phyloP scores from a whole-genome alignment of 2,329 filamentous ascomycete species.

The Colletotrichum orbiculare region DNA sequence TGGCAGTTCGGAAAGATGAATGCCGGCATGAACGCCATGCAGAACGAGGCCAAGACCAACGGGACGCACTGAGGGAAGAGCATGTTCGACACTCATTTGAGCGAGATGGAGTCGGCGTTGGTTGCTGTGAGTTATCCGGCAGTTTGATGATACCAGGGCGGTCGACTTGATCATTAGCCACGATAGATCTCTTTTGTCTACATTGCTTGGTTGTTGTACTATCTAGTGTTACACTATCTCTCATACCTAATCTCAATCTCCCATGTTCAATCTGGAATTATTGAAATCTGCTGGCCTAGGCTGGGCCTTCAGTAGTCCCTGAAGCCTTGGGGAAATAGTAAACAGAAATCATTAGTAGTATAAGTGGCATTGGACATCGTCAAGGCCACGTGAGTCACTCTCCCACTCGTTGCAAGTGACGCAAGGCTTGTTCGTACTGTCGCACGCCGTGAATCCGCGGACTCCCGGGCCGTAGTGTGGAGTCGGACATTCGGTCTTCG shows the following conservation, averaged over 20 bases:
- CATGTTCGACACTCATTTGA: neutral
- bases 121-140: slow-evolving; percentile 12
- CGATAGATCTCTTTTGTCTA: slow-evolving; percentile 24
- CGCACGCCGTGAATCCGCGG: neutral
- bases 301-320: too few species aligned
- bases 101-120: slow-evolving; percentile 15
- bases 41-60: slow-evolving; percentile 28
- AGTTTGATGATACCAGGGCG: slow-evolving; percentile 27
- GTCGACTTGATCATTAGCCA: slow-evolving; percentile 3
- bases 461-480: neutral
- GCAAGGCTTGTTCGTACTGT: too few species aligned
- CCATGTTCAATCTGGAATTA: too few species aligned
- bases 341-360: too few species aligned
- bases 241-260: neutral
- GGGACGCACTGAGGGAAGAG: neutral
- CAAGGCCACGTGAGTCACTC: too few species aligned
- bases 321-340: too few species aligned
- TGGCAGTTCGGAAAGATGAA: slow-evolving; percentile 73
- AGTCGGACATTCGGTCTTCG: neutral
- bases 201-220: neutral
- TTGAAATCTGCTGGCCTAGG: too few species aligned
- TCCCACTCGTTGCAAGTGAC: too few species aligned
- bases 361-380: too few species aligned
- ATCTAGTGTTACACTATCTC: neutral
- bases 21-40: slow-evolving; percentile 48